Percentiles rank a stretch among this genome's conserved stretches.
Evolutionary conservation across 805 yeast species (phyloP).

Genomic region (Starmerella stigmatis): DNA sequence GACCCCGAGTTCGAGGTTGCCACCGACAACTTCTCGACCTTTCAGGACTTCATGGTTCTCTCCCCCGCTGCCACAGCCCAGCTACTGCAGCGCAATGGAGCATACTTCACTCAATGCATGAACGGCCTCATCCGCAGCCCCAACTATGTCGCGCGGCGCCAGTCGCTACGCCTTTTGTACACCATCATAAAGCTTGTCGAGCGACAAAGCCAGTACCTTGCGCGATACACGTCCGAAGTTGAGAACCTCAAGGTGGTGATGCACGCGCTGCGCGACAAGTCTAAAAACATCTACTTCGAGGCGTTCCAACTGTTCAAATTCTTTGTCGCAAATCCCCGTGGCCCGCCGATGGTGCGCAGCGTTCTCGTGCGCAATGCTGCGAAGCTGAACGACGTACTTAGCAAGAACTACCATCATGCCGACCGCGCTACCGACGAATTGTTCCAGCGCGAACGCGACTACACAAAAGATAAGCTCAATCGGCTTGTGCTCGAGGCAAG

Average conservation of each 20-base stretch:
- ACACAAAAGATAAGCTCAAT: conserved; percentile 63
- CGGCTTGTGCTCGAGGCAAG: conserved; percentile 15
- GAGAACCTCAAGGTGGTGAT: conserved; percentile 77
- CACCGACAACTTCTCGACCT: conserved; percentile 75
- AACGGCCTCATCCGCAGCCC: conserved; percentile 62
- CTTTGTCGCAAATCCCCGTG: conserved; percentile 92
- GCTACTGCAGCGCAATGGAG: conserved; percentile 52
- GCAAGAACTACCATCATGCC: conserved; percentile 43
- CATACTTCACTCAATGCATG: conserved; percentile 48
- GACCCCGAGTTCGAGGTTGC: conserved; percentile 76
- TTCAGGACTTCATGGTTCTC: conserved; percentile 54
- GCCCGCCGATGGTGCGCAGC: conserved; percentile 67
- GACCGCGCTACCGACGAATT: conserved; percentile 52
- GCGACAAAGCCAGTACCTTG: conserved; percentile 61
- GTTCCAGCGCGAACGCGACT: conserved; percentile 70
- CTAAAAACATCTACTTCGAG: conserved; percentile 78
- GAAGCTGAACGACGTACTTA: conserved; percentile 59
- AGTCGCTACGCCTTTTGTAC: conserved; percentile 62
- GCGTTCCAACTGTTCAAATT: conserved; percentile 90
- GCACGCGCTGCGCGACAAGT: conserved; percentile 77
- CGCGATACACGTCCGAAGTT: conserved; percentile 65
- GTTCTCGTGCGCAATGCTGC: conserved; percentile 75
- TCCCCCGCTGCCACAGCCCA: conserved; percentile 63
- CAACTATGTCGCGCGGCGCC: conserved; percentile 88
- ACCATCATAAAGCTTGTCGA: conserved; percentile 55